A percentile compares a stretch with the other conserved stretches of the same genome.
These are phyloP conservation scores for Mallotus repandus DNA, from an alignment of 441 rosid genomes.

Conservation along the genomic window DNA sequence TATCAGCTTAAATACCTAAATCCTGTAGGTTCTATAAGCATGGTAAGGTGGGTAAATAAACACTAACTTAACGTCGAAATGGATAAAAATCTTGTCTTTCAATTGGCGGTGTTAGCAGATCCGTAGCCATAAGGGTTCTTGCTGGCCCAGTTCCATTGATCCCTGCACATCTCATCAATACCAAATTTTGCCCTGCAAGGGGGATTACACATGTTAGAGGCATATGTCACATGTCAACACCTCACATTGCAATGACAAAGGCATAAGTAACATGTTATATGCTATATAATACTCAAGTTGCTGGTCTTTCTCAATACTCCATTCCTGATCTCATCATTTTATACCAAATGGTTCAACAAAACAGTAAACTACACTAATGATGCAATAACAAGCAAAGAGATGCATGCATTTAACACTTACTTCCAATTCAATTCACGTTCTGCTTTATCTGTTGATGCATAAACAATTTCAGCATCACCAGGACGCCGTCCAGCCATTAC, in stretches of 20 bases:
- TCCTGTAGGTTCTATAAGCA: slow-evolving; percentile 2
- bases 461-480: slow-evolving; percentile 84
- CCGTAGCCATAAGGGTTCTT: slow-evolving; percentile 89
- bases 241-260: background rate
- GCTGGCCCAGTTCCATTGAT: slow-evolving; percentile 97
- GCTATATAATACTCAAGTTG: background rate
- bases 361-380: background rate
- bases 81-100: background rate
- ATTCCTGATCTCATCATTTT: background rate
- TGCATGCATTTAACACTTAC: slow-evolving; percentile 43
- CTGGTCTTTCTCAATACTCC: background rate
- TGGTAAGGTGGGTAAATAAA: background rate
- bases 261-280: background rate
- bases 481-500: slow-evolving; percentile 70
- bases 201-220: background rate
- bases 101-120: slow-evolving; percentile 32
- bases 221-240: background rate
- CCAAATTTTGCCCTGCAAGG: slow-evolving; percentile 71
- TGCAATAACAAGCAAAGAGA: background rate
- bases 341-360: background rate
- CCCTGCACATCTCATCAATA: slow-evolving; percentile 84
- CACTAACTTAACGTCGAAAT: background rate
- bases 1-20: slow-evolving; percentile 11
- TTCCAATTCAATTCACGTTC: slow-evolving; percentile 79
- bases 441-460: slow-evolving; percentile 84